Percentiles rank a stretch among this genome's conserved stretches.
Conservation (phyloP, 1,284 basidiomycete genomes). For the Hortiboletus rubellus region DNA sequence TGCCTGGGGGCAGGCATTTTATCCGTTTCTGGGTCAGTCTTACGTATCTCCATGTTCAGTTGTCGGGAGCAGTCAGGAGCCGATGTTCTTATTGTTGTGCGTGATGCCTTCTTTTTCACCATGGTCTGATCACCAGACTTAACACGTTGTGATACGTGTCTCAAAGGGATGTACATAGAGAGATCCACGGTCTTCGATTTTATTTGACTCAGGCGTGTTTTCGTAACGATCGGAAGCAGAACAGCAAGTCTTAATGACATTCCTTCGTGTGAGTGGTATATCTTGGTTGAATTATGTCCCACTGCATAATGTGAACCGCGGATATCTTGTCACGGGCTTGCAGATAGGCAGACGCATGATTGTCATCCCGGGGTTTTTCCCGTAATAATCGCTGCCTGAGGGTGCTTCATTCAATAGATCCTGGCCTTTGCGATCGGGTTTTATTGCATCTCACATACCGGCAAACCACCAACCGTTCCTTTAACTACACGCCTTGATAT, state of each 20-base stretch:
- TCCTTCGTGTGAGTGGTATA: too few species aligned
- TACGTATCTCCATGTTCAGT: conserved; percentile 2
- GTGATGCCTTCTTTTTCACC: not conserved
- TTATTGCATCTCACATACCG: not conserved
- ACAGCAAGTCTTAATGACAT: too few species aligned
- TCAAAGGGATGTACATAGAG: not conserved
- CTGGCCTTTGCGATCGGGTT: not conserved
- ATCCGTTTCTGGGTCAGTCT: conserved; percentile 8
- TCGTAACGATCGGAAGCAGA: not conserved
- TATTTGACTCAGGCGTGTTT: not conserved
- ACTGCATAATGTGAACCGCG: not conserved
- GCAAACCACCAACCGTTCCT: too few species aligned
- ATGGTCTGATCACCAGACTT: not conserved
- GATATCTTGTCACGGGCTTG: not conserved
- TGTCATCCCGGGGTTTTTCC: not conserved
- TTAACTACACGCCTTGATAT: not conserved
- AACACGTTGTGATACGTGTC: not conserved
- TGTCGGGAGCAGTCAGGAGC: not conserved
- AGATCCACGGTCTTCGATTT: not conserved
- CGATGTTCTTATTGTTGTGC: not conserved
- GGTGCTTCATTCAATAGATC: not conserved
- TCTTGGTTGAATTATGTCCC: not conserved
- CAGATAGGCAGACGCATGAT: not conserved
- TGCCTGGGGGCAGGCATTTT: not conserved
- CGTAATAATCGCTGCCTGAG: not conserved